phyloP scores from a whole-genome alignment of 495 filamentous ascomycete genomes.

The Neurospora pannonica region DNA sequence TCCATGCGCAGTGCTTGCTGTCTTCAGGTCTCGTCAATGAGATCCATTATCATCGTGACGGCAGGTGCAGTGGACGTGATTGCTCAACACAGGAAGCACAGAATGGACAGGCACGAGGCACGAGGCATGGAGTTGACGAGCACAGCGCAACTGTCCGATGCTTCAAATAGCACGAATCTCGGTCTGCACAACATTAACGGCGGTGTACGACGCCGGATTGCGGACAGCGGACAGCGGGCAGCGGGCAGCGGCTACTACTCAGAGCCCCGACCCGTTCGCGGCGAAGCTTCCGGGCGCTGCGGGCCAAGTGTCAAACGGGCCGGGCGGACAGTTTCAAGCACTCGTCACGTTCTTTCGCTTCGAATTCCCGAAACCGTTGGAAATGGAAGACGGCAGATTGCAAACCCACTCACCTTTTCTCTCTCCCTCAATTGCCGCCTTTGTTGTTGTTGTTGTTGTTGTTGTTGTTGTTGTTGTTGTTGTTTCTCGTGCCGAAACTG shows the following conservation, averaged over 20 bases:
- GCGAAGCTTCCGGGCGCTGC: not conserved
- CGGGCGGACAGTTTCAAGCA: not conserved
- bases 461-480: not conserved
- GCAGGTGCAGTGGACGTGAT: not conserved
- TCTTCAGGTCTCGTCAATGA: not conserved
- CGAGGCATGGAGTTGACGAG: not conserved
- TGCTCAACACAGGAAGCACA: not conserved
- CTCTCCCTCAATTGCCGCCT: not conserved
- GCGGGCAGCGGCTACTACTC: not conserved
- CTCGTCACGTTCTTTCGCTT: not conserved
- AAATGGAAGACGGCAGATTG: not conserved
- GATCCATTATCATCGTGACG: not conserved
- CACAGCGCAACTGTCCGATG: not conserved
- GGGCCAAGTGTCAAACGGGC: not conserved
- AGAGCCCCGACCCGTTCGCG: not conserved
- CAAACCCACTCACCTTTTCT: not conserved
- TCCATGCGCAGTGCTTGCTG: not conserved
- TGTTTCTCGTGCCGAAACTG: not conserved
- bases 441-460: not conserved
- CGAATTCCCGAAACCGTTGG: not conserved
- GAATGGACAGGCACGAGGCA: not conserved
- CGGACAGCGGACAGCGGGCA: not conserved
- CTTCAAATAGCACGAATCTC: not conserved
- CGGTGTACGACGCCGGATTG: not conserved
- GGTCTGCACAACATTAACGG: not conserved